Evolutionary conservation across 75 land plant genomes (phyloP).

Genomic region (Selaginella tamariscina): DNA sequence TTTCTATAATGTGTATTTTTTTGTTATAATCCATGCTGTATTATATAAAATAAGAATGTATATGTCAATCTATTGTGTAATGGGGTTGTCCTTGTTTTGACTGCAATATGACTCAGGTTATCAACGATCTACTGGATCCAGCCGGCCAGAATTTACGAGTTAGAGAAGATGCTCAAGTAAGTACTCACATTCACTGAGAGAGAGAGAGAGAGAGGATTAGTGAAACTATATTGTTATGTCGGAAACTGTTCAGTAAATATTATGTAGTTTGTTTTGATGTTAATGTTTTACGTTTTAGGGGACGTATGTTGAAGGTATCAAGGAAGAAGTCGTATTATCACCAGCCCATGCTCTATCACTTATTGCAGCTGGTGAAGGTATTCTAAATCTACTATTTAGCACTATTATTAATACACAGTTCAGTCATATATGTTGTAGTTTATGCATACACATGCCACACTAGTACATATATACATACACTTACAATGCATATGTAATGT

Average conservation of each 20-base stretch:
- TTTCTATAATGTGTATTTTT: neutral
- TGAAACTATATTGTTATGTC: too few species aligned
- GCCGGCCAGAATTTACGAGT: slow-evolving; percentile 62
- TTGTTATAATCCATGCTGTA: neutral
- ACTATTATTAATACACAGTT: neutral
- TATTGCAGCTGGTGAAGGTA: neutral
- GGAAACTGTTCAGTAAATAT: neutral
- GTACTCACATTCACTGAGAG: too few species aligned
- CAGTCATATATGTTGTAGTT: too few species aligned
- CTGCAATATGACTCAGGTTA: slow-evolving; percentile 37
- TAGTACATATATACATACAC: too few species aligned
- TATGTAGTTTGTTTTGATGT: neutral
- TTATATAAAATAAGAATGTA: neutral
- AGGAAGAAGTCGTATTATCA: neutral
- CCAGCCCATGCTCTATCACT: neutral
- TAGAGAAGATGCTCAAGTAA: slow-evolving; percentile 69
- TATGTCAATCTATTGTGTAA: slow-evolving; percentile 6
- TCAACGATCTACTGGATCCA: slow-evolving; percentile 74
- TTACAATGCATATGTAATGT: too few species aligned
- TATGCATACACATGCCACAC: too few species aligned
- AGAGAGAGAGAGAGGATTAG: too few species aligned
- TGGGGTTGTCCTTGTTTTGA: slow-evolving; percentile 12
- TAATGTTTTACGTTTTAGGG: neutral
- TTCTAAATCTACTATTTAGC: neutral
- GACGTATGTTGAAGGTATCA: neutral